Evolutionary conservation across 768 basidiomycete genomes (phyloP).

Genomic region (Tulasnella sp.): DNA sequence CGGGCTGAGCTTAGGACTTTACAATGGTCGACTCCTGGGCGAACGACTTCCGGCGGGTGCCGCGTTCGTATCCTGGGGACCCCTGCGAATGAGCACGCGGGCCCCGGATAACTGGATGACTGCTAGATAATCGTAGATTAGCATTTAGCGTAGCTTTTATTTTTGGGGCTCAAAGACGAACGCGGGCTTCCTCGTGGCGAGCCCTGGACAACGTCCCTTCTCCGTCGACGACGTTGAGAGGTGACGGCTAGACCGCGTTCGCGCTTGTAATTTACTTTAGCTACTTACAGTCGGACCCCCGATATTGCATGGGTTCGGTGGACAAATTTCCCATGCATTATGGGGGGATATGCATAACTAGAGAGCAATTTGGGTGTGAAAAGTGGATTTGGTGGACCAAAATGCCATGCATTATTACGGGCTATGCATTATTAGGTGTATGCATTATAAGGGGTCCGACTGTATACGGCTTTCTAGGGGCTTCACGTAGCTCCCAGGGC

Average conservation of each 20-base stretch:
- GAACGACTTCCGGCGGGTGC: background rate
- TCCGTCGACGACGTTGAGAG: background rate
- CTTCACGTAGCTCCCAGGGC: no score
- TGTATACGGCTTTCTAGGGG: no score
- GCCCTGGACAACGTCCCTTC: background rate
- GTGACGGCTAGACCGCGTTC: background rate
- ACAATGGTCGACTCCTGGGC: background rate
- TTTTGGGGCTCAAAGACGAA: constrained; percentile 1
- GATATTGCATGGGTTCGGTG: no score
- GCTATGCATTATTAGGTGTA: no score
- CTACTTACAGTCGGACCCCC: no score
- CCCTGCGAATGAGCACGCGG: no score
- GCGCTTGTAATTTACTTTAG: background rate
- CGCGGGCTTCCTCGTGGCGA: background rate
- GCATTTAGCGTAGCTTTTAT: background rate
- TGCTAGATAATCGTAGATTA: background rate
- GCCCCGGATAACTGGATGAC: background rate
- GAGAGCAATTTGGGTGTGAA: no score
- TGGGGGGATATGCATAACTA: no score
- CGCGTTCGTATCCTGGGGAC: background rate
- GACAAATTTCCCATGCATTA: no score
- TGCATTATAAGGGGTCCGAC: no score
- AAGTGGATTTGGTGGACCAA: no score
- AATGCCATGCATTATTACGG: no score
- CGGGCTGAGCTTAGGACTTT: background rate